phyloP scores from a whole-genome alignment of 257 asterid species.

The Apocynum venetum region DNA sequence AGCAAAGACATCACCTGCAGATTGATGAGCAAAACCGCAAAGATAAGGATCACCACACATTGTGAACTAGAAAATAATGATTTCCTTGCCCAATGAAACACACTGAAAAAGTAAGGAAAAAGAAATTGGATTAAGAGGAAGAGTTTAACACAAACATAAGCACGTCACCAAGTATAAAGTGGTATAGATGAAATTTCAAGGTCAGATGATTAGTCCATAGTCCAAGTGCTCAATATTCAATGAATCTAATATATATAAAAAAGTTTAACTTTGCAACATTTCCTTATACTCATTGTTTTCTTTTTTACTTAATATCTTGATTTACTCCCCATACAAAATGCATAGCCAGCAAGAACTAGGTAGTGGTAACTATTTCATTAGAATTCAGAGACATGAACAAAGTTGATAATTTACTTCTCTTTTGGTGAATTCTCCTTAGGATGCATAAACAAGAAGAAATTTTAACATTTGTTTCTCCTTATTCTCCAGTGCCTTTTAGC shows the following conservation, averaged over 20 bases:
- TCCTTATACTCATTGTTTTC: background rate
- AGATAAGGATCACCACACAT: slow-evolving; percentile 11
- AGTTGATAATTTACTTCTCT: no score
- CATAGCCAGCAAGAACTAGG: background rate
- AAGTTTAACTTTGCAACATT: background rate
- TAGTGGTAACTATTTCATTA: background rate
- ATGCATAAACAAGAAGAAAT: background rate
- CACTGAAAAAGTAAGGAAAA: background rate
- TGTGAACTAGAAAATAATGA: background rate
- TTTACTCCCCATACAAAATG: background rate
- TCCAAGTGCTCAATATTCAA: background rate
- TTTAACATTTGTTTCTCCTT: background rate
- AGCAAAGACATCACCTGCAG: slow-evolving; percentile 91
- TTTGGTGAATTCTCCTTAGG: no score
- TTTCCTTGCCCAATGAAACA: background rate
- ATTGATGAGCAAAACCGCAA: slow-evolving; percentile 12
- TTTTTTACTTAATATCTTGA: background rate
- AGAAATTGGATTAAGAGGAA: background rate
- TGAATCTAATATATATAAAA: no score
- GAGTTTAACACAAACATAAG: background rate
- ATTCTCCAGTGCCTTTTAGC: background rate
- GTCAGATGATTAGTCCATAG: background rate
- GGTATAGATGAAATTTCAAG: background rate
- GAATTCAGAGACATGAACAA: no score
- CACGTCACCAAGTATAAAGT: no score